Base-by-base conservation (phyloP, 208 protist species). In the Crithidia brevicula region DNA sequence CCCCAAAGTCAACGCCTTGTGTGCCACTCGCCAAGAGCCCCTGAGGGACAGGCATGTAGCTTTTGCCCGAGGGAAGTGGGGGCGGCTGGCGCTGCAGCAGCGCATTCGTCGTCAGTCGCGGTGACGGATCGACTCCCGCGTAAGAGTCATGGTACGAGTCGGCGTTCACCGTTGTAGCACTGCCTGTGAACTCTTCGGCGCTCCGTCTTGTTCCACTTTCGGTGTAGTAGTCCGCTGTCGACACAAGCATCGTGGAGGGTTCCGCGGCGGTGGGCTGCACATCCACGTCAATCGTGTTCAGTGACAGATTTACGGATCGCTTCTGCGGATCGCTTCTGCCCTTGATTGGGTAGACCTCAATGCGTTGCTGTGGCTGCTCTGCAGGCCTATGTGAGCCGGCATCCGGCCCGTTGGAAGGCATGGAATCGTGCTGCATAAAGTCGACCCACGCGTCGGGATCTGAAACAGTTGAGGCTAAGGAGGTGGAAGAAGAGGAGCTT, bases 401-500 rank as follows among this genome's bases (percentile, higher is more conserved):
- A n/a, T n/a, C n/a, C n/a, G n/a, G n/a, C n/a, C n/a, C n/a, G n/a
- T n/a, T n/a, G n/a, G n/a, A n/a, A n/a, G n/a, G n/a, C n/a, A n/a
- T n/a, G n/a, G n/a, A n/a, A 23, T 23, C 16, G 59, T 65, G 59
- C 46, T 65, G 59, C 50, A 58, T 40, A 16, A 72, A 72, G 30
- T 72, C 65, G 20, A 72, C 64, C 59, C 59, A 78, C 22, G 52
- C 57, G 31, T 71, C 64, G 18, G 59, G 64, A 23, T 72, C 59
- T 1, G 64, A 72, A 36, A 73, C 65, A 6, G 72, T 78, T 15
- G 72, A 72, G 0, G 63, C 58, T 2, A 51, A 64, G 33, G 22
- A 54, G 25, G 49, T 25, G 3, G 59, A 64, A 7, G 62, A 67
- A 47, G 20, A 28, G 8, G 52, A 43, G 18, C 16, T 13, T 4